Evolutionary conservation across 2,329 filamentous ascomycete species (phyloP), one percentile per base, ranked within the genome.

Genomic region (Cryphonectria radicalis): DNA sequence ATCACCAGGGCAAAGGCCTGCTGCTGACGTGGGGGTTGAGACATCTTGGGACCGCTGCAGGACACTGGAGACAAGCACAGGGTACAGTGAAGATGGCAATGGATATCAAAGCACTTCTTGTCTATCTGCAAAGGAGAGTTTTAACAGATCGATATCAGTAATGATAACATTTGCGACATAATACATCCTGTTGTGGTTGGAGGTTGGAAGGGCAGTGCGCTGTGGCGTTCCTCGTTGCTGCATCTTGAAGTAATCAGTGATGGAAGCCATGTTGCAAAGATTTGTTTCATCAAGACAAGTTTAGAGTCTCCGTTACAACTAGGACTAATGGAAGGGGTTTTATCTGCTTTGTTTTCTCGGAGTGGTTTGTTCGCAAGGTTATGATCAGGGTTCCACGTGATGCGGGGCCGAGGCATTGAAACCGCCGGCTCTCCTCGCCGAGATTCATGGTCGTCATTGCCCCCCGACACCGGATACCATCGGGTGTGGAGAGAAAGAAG

Each of bases 361-460:
- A 8, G 11, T 46, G 4, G 1, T n/a, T n/a, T n/a, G 22, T n/a
- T n/a, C 22, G 1, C 22, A n/a, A 28, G 40, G n/a, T 64, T 25
- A 46, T 40, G 37, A 6, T 40, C 63, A 68, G 40, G 69, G 57
- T 6, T n/a, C n/a, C 59, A 53, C 22, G 67, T 32, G 59, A 40
- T 37, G 11, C 37, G 63, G 28, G 32, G 59, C 69, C 69, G 62
- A 67, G 28, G 67, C 43, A 65, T 35, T 22, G 42, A 35, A 53
- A 8, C 28, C 22, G 19, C n/a, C 35, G n/a, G 19, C 4, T 40
- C 35, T 55, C 40, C 57, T 70, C n/a, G 25, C 32, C 32, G 19
- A 32, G 37, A 32, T 32, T 68, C 66, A 42, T 66, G 66, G 67
- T 43, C 70, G 70, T 63, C 63, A 72, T n/a, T 25, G 62, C 35